phyloP scores from a whole-genome alignment of 805 yeast genomes.

The Wickerhamomyces bisporus region DNA sequence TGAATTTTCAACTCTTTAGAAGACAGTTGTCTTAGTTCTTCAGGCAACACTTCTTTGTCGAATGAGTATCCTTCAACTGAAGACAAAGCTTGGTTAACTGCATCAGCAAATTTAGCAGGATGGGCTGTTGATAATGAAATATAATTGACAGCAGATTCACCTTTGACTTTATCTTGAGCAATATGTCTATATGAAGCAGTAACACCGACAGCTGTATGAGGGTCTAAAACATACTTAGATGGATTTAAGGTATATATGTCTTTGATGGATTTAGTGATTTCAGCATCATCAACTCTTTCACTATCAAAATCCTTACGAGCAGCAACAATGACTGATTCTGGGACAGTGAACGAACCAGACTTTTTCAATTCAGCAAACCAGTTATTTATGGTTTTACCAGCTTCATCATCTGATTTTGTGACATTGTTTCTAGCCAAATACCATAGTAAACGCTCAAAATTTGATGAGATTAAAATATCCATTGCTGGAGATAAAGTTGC shows the following conservation, averaged over 20 bases:
- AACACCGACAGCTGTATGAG: slow-evolving; percentile 95
- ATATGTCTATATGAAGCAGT: slow-evolving; percentile 66
- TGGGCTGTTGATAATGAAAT: slow-evolving; percentile 95
- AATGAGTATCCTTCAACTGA: slow-evolving; percentile 72
- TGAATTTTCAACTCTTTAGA: slow-evolving; percentile 69
- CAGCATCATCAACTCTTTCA: slow-evolving; percentile 71
- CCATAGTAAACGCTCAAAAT: slow-evolving; percentile 96
- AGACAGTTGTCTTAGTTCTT: slow-evolving; percentile 70
- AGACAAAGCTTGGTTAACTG: slow-evolving; percentile 76
- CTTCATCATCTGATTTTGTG: slow-evolving; percentile 51
- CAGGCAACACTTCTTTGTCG: slow-evolving; percentile 85
- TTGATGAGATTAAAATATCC: slow-evolving; percentile 94
- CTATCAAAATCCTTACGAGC: slow-evolving; percentile 72
- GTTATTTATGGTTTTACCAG: slow-evolving; percentile 63
- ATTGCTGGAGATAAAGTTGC: slow-evolving; percentile 96
- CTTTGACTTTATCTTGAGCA: slow-evolving; percentile 37
- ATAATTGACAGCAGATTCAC: slow-evolving; percentile 36
- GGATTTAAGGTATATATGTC: slow-evolving; percentile 54
- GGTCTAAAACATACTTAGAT: slow-evolving; percentile 79
- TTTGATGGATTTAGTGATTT: slow-evolving; percentile 77
- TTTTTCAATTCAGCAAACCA: slow-evolving; percentile 81
- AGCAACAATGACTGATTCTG: slow-evolving; percentile 53
- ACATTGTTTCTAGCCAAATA: slow-evolving; percentile 74
- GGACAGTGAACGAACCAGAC: slow-evolving; percentile 71
- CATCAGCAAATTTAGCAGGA: slow-evolving; percentile 97